A percentile compares a stretch with the other conserved stretches of the same genome.
Conservation (phyloP, 192 early-diverging fungal genomes). For the Haplosporangium gracile region DNA sequence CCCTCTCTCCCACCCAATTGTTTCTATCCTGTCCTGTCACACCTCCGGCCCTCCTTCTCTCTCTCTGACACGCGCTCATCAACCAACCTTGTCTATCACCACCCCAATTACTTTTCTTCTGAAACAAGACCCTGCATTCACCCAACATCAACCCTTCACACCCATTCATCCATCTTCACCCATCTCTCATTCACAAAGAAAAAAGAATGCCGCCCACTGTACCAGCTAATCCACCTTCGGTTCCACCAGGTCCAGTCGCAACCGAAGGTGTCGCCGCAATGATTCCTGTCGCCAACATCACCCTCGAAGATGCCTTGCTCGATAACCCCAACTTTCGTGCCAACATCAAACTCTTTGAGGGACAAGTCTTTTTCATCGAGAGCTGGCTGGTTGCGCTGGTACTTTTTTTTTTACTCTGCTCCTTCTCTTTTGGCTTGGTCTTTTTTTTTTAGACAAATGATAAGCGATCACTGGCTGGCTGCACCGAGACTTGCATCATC, state of each 20-base stretch:
- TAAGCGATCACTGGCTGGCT: not conserved
- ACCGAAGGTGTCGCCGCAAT: conserved; percentile 49
- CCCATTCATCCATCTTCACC: not conserved
- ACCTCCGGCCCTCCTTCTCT: not conserved
- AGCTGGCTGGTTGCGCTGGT: conserved; percentile 64
- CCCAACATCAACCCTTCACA: not conserved
- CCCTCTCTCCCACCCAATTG: not conserved
- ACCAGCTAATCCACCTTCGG: conserved; percentile 29
- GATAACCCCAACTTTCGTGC: conserved; percentile 69
- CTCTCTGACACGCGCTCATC: not conserved
- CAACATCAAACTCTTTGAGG: conserved; percentile 67
- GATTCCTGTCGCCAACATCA: conserved; percentile 56
- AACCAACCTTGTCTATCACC: too few species aligned
- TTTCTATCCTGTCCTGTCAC: not conserved
- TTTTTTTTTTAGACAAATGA: not conserved
- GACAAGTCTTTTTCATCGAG: conserved; percentile 69
- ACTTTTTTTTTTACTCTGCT: not conserved
- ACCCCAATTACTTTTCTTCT: not conserved
- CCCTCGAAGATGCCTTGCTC: conserved; percentile 64
- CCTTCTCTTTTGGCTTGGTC: not conserved
- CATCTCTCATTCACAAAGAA: not conserved
- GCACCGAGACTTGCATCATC: not conserved
- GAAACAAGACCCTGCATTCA: not conserved
- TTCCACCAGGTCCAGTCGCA: conserved; percentile 16
- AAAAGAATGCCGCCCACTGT: conserved; percentile 3